Percentiles rank a stretch among this genome's conserved stretches.
These are phyloP conservation scores for Achaetomiella virescens DNA, from an alignment of 495 filamentous ascomycete species.

Conservation along the genomic window DNA sequence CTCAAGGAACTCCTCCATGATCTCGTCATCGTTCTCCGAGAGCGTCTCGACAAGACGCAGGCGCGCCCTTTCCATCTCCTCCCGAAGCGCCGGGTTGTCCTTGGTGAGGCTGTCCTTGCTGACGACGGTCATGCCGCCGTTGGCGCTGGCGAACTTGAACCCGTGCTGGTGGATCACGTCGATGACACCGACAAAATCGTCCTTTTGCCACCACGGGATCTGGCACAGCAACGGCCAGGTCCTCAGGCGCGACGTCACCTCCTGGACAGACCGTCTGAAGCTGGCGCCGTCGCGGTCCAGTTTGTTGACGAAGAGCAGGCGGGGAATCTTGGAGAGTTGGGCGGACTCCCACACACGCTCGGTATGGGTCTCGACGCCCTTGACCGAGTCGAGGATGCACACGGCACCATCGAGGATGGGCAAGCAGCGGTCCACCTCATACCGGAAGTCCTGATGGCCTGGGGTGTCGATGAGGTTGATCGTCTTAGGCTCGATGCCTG, in stretches of 20 bases:
- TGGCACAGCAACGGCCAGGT: constrained; percentile 90
- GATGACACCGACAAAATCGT: constrained; percentile 71
- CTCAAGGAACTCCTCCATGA: constrained; percentile 80
- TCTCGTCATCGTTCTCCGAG: constrained; percentile 76
- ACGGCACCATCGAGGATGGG: constrained; percentile 92
- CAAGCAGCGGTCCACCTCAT: constrained; percentile 89
- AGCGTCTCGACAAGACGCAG: constrained; percentile 72
- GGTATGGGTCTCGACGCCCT: constrained; percentile 96
- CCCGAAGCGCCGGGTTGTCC: constrained; percentile 44
- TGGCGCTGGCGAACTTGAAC: constrained; percentile 41
- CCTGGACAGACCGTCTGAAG: constrained; percentile 78
- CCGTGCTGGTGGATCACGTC: constrained; percentile 62
- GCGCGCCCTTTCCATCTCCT: constrained; percentile 72
- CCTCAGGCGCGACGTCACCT: constrained; percentile 70
- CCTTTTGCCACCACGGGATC: constrained; percentile 86
- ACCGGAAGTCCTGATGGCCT: constrained; percentile 96
- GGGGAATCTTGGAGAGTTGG: constrained; percentile 73
- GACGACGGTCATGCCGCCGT: constrained; percentile 50
- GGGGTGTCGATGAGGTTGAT: constrained; percentile 98
- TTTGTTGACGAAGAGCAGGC: constrained; percentile 91
- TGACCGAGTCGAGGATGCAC: constrained; percentile 93
- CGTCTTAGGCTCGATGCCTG: constrained; percentile 38
- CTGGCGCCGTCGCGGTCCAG: constrained; percentile 90
- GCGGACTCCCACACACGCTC: constrained; percentile 96
- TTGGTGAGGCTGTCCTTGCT: constrained; percentile 36